Evolutionary conservation across 2,329 filamentous ascomycete genomes (phyloP).

Genomic region (Chaetomium olivaceum): DNA sequence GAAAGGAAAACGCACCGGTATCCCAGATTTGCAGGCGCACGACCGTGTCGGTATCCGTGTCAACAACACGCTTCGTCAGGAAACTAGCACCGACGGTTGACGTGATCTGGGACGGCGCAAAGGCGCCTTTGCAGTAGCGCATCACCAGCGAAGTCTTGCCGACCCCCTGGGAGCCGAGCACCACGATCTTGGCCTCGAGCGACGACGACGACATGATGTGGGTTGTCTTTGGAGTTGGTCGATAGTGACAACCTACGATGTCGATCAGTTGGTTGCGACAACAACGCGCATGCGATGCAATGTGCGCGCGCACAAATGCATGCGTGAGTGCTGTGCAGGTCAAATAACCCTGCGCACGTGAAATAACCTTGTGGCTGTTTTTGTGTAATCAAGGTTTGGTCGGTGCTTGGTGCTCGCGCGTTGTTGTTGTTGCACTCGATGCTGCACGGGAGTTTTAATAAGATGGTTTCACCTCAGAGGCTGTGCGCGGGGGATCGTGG

Average conservation of each 20-base stretch:
- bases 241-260: neutral
- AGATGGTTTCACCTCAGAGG: conserved; percentile 4
- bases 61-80: conserved; percentile 75
- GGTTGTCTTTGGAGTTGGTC: conserved; percentile 20
- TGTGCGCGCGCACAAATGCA: conserved; percentile 2
- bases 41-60: conserved; percentile 80
- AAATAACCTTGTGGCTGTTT: neutral
- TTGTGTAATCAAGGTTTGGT: neutral
- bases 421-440: neutral
- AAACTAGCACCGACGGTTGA: conserved; percentile 81
- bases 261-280: neutral
- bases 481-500: conserved; percentile 1
- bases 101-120: conserved; percentile 62
- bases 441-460: neutral
- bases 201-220: conserved; percentile 55
- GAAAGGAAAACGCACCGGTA: conserved; percentile 58
- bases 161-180: conserved; percentile 76
- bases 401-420: neutral
- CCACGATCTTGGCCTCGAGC: conserved; percentile 78
- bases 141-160: conserved; percentile 78
- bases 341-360: neutral
- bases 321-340: neutral
- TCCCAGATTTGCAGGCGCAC: conserved; percentile 97
- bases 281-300: neutral
- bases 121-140: conserved; percentile 72